Evolutionary conservation across 2,329 filamentous ascomycete genomes (phyloP).

Genomic region (Ascocoryne sarcoides): DNA sequence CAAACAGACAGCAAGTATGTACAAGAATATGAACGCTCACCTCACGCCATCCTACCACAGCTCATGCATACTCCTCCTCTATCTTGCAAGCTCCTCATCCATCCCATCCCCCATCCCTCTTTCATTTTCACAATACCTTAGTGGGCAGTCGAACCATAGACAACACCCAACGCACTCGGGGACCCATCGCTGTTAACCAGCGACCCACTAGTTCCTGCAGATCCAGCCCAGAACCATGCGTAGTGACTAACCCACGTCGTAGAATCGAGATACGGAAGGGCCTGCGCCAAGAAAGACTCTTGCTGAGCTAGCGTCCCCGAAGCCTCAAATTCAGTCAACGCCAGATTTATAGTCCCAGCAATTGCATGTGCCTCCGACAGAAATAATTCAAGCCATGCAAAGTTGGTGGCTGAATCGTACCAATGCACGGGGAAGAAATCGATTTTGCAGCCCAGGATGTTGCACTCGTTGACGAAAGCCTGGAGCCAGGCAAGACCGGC

Average conservation of each 20-base stretch:
- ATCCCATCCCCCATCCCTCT: too few relatives aligned
- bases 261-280: conserved; percentile 35
- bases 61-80: too few relatives aligned
- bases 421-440: conserved; percentile 37
- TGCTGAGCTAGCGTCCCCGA: conserved; percentile 25
- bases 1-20: too few relatives aligned
- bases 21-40: too few relatives aligned
- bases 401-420: conserved; percentile 23
- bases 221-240: conserved; percentile 23
- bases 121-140: not conserved
- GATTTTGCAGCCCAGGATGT: conserved; percentile 29
- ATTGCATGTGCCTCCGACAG: conserved; percentile 27
- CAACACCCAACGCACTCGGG: conserved; percentile 3
- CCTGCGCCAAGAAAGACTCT: conserved; percentile 31
- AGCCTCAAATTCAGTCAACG: conserved; percentile 19
- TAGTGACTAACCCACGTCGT: conserved; percentile 32
- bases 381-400: conserved; percentile 34
- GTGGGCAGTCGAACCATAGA: conserved; percentile 2
- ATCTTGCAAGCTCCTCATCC: too few relatives aligned
- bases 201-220: conserved; percentile 1
- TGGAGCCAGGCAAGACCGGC: conserved; percentile 34
- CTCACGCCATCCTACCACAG: too few relatives aligned
- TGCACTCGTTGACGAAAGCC: conserved; percentile 32
- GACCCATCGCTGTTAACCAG: conserved; percentile 3
- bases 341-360: conserved; percentile 4